Evolutionary conservation across 2,329 filamentous ascomycete genomes (phyloP).

Genomic region (Calycina herbarum): DNA sequence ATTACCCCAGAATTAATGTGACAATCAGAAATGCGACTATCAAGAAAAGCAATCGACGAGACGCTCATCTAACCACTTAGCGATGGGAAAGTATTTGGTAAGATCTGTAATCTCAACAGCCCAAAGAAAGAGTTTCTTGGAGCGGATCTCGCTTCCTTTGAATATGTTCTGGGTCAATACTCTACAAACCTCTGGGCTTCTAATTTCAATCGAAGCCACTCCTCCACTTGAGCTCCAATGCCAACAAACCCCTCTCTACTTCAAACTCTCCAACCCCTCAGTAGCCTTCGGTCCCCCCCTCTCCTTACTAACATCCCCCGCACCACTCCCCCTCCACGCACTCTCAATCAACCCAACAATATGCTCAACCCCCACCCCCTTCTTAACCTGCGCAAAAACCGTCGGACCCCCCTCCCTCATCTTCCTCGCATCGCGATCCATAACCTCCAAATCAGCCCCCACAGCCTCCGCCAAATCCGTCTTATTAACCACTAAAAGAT

Average conservation of each 20-base stretch:
- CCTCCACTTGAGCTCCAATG: background rate
- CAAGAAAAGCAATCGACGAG: too few relatives aligned
- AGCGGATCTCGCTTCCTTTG: too few relatives aligned
- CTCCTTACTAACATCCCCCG: conserved; percentile 57
- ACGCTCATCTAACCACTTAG: too few relatives aligned
- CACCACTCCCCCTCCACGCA: conserved; percentile 90
- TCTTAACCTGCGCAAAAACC: conserved; percentile 97
- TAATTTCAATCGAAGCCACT: too few relatives aligned
- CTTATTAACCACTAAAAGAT: conserved; percentile 94
- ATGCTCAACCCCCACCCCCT: conserved; percentile 77
- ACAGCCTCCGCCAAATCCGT: conserved; percentile 89
- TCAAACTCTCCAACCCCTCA: conserved; percentile 52
- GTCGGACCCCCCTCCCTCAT: conserved; percentile 96
- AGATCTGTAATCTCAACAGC: too few relatives aligned
- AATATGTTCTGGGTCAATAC: too few relatives aligned
- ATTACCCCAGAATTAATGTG: too few relatives aligned
- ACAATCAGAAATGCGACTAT: too few relatives aligned
- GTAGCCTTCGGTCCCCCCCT: conserved; percentile 60
- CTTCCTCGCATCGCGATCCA: conserved; percentile 92
- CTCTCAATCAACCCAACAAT: conserved; percentile 87
- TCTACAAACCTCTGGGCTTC: too few relatives aligned
- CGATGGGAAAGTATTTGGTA: too few relatives aligned
- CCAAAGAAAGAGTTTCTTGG: too few relatives aligned
- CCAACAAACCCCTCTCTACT: conserved; percentile 13
- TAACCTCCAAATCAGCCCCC: conserved; percentile 85